Evolutionary conservation across 495 filamentous ascomycete species (phyloP), one percentile per base, ranked within the genome.

Genomic region (Penicillium nucicola): DNA sequence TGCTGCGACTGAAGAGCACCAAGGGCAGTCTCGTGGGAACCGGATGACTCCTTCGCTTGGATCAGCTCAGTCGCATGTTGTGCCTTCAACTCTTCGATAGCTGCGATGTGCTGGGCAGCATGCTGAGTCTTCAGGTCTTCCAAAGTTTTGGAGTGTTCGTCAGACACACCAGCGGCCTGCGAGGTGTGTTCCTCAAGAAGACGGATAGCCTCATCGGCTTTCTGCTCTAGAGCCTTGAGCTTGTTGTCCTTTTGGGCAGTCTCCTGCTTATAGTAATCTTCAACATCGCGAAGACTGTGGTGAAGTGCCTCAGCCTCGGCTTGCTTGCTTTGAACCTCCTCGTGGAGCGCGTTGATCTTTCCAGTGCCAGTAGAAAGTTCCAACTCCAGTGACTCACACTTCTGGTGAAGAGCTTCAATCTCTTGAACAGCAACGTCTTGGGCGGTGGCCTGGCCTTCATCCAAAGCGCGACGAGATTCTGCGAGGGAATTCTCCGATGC

Each of bases 261-360:
- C 47, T 67, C 72, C n/a, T 66, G 51, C 53, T 72, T 68, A 15
- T 54, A 43, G 51, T 71, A 61, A 13, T 53, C 55, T 50, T 75
- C 70, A 7, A 72, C 48, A 2, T 67, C 52, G 31, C 56, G 52
- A 25, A 75, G 58, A 20, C 59, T 71, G 35, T 64, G 62, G 41
- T 75, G 68, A 2, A 77, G 54, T 11, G 60, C 50, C 35, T 70
- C 64, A 5, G 66, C 66, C 49, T 75, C 58, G 28, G 66, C 56
- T 30, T 71, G 67, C 50, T 75, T 77, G 58, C 51, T 61, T 18
- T 67, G 60, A 19, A 77, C 58, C 31, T 69, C 68, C n/a, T 64
- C 60, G 17, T 76, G 65, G 28, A 78, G 60, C n/a, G 66, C 59
- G 35, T 68, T 66, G 50, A 75, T 72, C 54, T 74, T 67, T 12